Conservation (phyloP, 176 grass and related monocot species). For the Themeda triandra region DNA sequence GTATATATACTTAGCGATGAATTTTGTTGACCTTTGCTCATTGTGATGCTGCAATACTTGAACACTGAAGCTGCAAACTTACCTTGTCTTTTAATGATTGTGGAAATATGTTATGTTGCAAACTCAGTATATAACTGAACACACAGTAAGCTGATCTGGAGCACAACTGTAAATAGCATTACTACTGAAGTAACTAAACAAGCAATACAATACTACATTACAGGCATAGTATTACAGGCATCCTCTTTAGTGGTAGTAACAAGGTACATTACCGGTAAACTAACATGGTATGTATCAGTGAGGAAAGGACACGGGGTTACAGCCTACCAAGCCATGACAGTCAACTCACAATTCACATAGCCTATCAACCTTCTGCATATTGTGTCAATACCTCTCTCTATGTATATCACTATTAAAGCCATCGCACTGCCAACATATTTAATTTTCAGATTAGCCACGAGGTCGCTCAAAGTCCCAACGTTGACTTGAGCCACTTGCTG, state of each 20-base stretch:
- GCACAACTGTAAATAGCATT: neutral
- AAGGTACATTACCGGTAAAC: conserved; percentile 38
- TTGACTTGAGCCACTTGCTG: conserved; percentile 79
- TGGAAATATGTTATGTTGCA: neutral
- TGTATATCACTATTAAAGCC: conserved; percentile 27
- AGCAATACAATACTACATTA: conserved; percentile 42
- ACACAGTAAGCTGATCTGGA: neutral
- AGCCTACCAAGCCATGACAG: conserved; percentile 33
- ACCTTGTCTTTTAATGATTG: neutral
- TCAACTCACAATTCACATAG: conserved; percentile 33
- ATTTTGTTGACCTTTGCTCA: neutral
- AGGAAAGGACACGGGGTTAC: conserved; percentile 37
- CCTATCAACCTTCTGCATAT: conserved; percentile 43
- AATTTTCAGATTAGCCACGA: conserved; percentile 22
- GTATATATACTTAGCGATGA: neutral
- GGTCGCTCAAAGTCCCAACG: conserved; percentile 63
- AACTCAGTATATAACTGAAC: neutral
- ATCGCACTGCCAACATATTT: neutral
- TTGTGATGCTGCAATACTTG: neutral
- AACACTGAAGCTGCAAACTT: neutral
- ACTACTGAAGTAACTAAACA: conserved; percentile 39
- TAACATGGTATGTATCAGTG: conserved; percentile 31
- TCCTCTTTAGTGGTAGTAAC: conserved; percentile 13
- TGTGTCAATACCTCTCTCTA: conserved; percentile 33
- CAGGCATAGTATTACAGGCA: conserved; percentile 27